A percentile compares a stretch with the other conserved stretches of the same genome.
Evolutionary conservation across 441 rosid genomes (phyloP).

Genomic region (Francoa sonchifolia): DNA sequence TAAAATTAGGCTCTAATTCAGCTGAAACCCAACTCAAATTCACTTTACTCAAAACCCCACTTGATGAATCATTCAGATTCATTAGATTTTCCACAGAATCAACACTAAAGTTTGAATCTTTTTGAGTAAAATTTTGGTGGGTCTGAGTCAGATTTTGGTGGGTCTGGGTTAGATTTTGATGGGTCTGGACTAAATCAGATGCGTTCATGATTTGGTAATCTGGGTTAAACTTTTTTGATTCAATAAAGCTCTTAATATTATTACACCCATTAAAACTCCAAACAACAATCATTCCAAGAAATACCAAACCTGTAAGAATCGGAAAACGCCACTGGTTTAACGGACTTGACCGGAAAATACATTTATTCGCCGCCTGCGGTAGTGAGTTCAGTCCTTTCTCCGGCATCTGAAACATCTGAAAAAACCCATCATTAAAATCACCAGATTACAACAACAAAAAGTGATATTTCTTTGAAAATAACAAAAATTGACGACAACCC

Average conservation of each 20-base stretch:
- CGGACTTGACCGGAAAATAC: constrained; percentile 25
- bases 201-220: not conserved
- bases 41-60: no score
- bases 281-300: constrained; percentile 43
- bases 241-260: constrained; percentile 8
- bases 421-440: no score
- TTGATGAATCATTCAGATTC: not conserved
- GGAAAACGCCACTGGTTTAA: constrained; percentile 66
- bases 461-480: no score
- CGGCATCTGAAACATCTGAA: constrained; percentile 37
- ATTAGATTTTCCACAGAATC: not conserved
- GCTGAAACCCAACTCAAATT: constrained; percentile 37
- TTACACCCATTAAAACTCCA: constrained; percentile 65
- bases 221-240: not conserved
- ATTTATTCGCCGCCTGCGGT: constrained; percentile 13
- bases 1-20: constrained; percentile 34
- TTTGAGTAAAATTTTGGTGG: constrained; percentile 3
- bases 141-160: constrained; percentile 18
- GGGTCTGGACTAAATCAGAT: not conserved
- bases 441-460: not conserved
- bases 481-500: no score
- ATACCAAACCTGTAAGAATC: constrained; percentile 46
- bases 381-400: constrained; percentile 37
- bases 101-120: constrained; percentile 3
- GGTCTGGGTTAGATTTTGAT: constrained; percentile 5